Percentiles rank a stretch among this genome's conserved stretches.
phyloP scores from a whole-genome alignment of 2,329 filamentous ascomycete species.

The Penicillium digitatum region DNA sequence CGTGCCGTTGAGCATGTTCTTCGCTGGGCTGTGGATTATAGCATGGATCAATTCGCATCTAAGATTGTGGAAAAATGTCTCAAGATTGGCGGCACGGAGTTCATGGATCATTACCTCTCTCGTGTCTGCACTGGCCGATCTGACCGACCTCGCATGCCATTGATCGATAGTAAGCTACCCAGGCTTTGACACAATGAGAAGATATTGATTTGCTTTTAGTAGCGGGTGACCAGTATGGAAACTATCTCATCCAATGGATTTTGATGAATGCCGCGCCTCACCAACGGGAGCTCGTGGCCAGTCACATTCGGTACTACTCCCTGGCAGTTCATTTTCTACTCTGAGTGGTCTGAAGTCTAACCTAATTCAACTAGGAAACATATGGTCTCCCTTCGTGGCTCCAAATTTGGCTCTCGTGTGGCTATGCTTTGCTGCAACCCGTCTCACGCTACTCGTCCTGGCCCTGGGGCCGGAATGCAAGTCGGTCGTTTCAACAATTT shows the following conservation, averaged over 20 bases:
- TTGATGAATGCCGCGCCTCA: conserved; percentile 80
- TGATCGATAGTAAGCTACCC: conserved; percentile 73
- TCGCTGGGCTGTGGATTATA: conserved; percentile 89
- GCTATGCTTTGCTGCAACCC: conserved; percentile 99
- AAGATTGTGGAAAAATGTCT: conserved; percentile 99
- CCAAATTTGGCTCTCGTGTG: conserved; percentile 96
- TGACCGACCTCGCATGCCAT: conserved; percentile 88
- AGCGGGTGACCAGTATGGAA: conserved; percentile 96
- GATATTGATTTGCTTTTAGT: conserved; percentile 45
- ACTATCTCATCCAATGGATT: conserved; percentile 97
- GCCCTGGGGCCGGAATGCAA: conserved; percentile 69
- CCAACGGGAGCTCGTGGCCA: conserved; percentile 87
- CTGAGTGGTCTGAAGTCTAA: neutral
- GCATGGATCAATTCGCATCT: conserved; percentile 97
- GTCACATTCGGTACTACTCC: conserved; percentile 67
- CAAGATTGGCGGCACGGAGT: conserved; percentile 89
- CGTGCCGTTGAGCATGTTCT: conserved; percentile 95
- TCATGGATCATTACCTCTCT: conserved; percentile 86
- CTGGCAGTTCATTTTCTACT: neutral
- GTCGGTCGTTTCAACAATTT: conserved; percentile 58
- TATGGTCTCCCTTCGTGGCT: conserved; percentile 97
- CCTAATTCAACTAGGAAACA: conserved; percentile 61
- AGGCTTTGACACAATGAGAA: neutral
- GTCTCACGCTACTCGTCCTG: conserved; percentile 80
- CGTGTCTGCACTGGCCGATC: conserved; percentile 87